These are phyloP conservation scores for Cercospora sp. DNA, from an alignment of 2,329 filamentous ascomycete genomes.

Conservation along the genomic window DNA sequence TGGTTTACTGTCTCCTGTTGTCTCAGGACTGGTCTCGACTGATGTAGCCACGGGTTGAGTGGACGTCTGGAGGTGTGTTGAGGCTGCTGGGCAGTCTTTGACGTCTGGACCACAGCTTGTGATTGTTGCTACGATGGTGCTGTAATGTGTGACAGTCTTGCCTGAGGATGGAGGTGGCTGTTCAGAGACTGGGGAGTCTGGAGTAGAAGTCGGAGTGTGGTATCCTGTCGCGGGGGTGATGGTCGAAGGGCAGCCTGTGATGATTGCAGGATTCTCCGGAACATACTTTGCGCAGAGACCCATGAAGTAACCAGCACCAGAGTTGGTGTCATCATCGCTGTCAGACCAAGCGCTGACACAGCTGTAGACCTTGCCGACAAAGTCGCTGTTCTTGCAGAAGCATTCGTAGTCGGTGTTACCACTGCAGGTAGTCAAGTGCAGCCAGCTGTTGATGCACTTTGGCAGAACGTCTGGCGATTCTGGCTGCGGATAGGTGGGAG, in stretches of 20 bases:
- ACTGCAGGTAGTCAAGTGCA: slow-evolving; percentile 70
- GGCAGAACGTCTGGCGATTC: slow-evolving; percentile 72
- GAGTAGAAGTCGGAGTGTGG: slow-evolving; percentile 19
- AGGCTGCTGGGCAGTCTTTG: slow-evolving; percentile 40
- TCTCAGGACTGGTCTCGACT: slow-evolving; percentile 17
- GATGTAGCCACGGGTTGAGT: slow-evolving; percentile 26
- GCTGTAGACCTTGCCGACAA: slow-evolving; percentile 75
- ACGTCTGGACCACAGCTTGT: slow-evolving; percentile 43
- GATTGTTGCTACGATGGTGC: slow-evolving; percentile 40
- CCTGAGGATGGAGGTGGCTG: slow-evolving; percentile 10
- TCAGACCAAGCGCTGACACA: slow-evolving; percentile 78
- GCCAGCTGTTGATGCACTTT: slow-evolving; percentile 88
- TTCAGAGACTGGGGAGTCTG: slow-evolving; percentile 15
- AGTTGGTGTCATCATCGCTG: slow-evolving; percentile 63
- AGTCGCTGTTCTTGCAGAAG: slow-evolving; percentile 79
- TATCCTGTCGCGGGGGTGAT: slow-evolving; percentile 51
- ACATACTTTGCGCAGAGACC: slow-evolving; percentile 83
- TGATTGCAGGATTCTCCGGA: slow-evolving; percentile 76
- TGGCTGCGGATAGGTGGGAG: slow-evolving; percentile 26
- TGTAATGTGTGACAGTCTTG: slow-evolving; percentile 29
- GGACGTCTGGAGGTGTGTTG: slow-evolving; percentile 19
- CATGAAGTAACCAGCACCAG: slow-evolving; percentile 80
- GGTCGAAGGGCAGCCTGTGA: slow-evolving; percentile 67
- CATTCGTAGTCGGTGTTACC: slow-evolving; percentile 81
- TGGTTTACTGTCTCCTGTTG: slow-evolving; percentile 17